A percentile compares a stretch with the other conserved stretches of the same genome.
phyloP scores from a whole-genome alignment of 495 filamentous ascomycete genomes.

The Saxophila tyrrhenica region DNA sequence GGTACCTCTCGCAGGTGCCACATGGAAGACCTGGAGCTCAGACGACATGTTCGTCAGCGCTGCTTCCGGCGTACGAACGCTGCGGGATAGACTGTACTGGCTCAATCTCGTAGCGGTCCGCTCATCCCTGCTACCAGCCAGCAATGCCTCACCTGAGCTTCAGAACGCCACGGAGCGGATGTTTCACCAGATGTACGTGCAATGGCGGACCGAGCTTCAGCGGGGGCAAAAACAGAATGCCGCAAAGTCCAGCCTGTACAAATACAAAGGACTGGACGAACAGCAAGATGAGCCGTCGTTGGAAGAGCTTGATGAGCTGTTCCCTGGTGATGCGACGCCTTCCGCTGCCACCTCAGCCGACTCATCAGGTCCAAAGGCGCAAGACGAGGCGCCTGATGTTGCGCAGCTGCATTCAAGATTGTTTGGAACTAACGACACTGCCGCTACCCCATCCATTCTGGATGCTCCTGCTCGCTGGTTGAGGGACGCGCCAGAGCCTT shows the following conservation, averaged over 20 bases:
- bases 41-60: conserved; percentile 8
- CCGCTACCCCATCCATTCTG: not conserved
- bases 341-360: not conserved
- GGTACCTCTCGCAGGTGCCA: conserved; percentile 8
- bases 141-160: not conserved
- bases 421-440: conserved; percentile 20
- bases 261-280: conserved; percentile 61
- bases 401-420: conserved; percentile 44
- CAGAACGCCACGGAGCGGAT: not conserved
- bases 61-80: not conserved
- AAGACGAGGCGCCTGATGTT: conserved; percentile 38
- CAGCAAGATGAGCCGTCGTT: conserved; percentile 60
- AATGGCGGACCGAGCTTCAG: conserved; percentile 65
- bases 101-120: conserved; percentile 2
- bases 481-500: not conserved
- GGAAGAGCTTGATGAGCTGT: conserved; percentile 63
- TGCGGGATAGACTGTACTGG: not conserved
- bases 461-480: not conserved
- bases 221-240: conserved; percentile 62
- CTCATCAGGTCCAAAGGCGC: conserved; percentile 37
- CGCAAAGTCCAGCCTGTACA: conserved; percentile 62
- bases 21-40: not conserved
- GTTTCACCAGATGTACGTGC: conserved; percentile 58
- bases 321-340: conserved; percentile 41
- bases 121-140: not conserved